A percentile compares a stretch with the other conserved stretches of the same genome.
Evolutionary conservation across 73 alveolate genomes (phyloP).

Genomic region (Paramecium octaurelia): DNA sequence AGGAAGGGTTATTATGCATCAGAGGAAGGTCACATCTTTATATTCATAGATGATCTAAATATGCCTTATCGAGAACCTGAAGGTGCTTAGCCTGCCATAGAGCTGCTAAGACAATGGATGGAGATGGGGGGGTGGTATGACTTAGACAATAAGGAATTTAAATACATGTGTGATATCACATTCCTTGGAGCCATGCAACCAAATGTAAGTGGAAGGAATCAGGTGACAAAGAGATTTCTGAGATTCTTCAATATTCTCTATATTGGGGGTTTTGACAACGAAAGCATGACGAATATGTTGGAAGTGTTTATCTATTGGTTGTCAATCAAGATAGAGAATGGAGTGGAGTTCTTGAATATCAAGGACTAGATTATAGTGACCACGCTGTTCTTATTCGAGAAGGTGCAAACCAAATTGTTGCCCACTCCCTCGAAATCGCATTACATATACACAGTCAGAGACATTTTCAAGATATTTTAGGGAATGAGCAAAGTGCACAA

Average conservation of each 20-base stretch:
- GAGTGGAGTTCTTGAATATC: not conserved
- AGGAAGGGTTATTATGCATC: conserved; percentile 86
- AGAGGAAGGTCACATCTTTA: conserved; percentile 82
- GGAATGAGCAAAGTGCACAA: conserved; percentile 82
- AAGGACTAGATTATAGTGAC: not conserved
- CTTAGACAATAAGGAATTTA: conserved; percentile 77
- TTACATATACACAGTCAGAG: conserved; percentile 84
- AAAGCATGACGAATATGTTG: conserved; percentile 66
- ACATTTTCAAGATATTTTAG: conserved; percentile 88
- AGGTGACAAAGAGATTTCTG: conserved; percentile 87
- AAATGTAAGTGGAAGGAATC: conserved; percentile 94
- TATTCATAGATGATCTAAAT: conserved; percentile 93
- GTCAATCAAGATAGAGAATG: not conserved
- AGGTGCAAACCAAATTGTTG: conserved; percentile 42
- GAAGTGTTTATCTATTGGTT: not conserved
- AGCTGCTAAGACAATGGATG: conserved; percentile 89
- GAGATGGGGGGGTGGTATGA: conserved; percentile 95
- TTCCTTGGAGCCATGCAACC: conserved; percentile 92
- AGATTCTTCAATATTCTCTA: conserved; percentile 87
- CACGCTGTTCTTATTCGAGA: not conserved
- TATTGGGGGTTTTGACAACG: conserved; percentile 90
- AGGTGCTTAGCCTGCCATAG: conserved; percentile 98
- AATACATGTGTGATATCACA: conserved; percentile 76
- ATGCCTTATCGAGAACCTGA: conserved; percentile 94
- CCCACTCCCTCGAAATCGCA: conserved; percentile 96